A percentile compares a stretch with the other conserved stretches of the same genome.
Conservation (phyloP, 768 basidiomycete species). For the Boletus sp. region DNA sequence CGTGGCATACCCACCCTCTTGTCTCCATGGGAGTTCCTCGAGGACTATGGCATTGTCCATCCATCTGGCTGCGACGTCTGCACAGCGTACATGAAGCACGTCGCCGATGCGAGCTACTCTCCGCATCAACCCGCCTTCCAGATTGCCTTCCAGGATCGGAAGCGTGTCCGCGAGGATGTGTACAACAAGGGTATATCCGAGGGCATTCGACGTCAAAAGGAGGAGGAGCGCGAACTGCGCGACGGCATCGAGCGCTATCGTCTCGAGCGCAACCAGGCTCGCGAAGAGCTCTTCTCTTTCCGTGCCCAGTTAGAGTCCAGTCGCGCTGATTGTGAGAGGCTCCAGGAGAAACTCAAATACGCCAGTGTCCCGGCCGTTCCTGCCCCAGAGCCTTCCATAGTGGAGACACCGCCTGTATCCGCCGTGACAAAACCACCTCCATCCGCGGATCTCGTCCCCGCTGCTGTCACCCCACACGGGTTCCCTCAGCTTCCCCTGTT, state of each 20-base stretch:
- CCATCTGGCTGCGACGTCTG: slow-evolving; percentile 38
- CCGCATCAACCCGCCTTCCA: slow-evolving; percentile 38
- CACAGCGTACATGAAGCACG: slow-evolving; percentile 38
- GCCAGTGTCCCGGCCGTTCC: not conserved
- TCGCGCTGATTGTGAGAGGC: slow-evolving; percentile 32
- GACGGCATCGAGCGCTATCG: slow-evolving; percentile 34
- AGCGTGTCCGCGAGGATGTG: slow-evolving; percentile 37
- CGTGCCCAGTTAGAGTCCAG: slow-evolving; percentile 34
- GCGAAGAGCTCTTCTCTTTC: slow-evolving; percentile 30
- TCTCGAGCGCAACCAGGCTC: slow-evolving; percentile 35
- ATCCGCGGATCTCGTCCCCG: not conserved
- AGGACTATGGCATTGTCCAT: slow-evolving; percentile 40
- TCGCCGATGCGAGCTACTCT: slow-evolving; percentile 38
- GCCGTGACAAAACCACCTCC: slow-evolving; percentile 7
- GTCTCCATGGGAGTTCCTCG: slow-evolving; percentile 40
- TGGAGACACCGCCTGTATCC: not conserved
- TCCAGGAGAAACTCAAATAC: slow-evolving; percentile 25
- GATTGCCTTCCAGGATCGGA: slow-evolving; percentile 38
- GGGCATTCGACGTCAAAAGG: slow-evolving; percentile 39
- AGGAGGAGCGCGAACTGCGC: slow-evolving; percentile 34
- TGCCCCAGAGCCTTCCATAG: slow-evolving; percentile 4
- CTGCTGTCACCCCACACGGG: slow-evolving; percentile 1
- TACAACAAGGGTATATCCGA: slow-evolving; percentile 40
- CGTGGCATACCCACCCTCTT: slow-evolving; percentile 33
- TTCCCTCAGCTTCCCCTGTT: not conserved